A percentile compares a stretch with the other conserved stretches of the same genome.
Evolutionary conservation across 306 rosid species (phyloP).

Genomic region (Lithocarpus polystachyus): DNA sequence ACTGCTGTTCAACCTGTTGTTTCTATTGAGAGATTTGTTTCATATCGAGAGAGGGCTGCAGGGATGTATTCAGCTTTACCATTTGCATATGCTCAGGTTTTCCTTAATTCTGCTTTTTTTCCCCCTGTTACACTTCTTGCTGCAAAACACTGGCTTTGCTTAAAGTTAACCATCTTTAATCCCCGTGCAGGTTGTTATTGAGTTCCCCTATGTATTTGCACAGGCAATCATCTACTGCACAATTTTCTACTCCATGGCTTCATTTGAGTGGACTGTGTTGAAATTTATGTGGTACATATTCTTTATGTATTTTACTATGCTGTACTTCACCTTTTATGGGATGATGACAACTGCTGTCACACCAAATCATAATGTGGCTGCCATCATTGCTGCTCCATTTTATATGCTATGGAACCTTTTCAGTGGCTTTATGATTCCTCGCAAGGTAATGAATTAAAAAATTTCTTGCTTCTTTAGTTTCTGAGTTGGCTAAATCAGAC

Average conservation of each 20-base stretch:
- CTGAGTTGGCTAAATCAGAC: constrained; percentile 3
- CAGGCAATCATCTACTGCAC: constrained; percentile 78
- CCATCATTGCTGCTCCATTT: constrained; percentile 93
- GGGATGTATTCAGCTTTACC: constrained; percentile 93
- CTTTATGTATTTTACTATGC: constrained; percentile 93
- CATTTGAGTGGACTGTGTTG: constrained; percentile 72
- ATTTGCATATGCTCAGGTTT: constrained; percentile 97
- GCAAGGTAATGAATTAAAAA: constrained; percentile 55
- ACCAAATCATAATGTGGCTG: constrained; percentile 93
- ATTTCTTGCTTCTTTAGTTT: constrained; percentile 14
- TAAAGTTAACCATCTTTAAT: constrained; percentile 20
- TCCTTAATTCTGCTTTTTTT: constrained; percentile 9
- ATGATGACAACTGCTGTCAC: constrained; percentile 99
- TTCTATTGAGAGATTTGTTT: constrained; percentile 91
- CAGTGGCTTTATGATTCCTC: constrained; percentile 99
- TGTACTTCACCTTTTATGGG: constrained; percentile 95
- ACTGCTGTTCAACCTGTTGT: constrained; percentile 96
- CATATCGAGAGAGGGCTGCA: constrained; percentile 93
- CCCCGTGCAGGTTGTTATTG: constrained; percentile 72
- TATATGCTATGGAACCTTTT: constrained; percentile 99
- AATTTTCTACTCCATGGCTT: constrained; percentile 82
- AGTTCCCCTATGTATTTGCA: constrained; percentile 90
- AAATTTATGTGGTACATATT: constrained; percentile 89
- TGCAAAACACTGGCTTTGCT: constrained; percentile 12
- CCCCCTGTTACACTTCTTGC: neutral